Evolutionary conservation across 257 asterid species (phyloP), one percentile per base, ranked within the genome.

Genomic region (Hygrophila difformis): DNA sequence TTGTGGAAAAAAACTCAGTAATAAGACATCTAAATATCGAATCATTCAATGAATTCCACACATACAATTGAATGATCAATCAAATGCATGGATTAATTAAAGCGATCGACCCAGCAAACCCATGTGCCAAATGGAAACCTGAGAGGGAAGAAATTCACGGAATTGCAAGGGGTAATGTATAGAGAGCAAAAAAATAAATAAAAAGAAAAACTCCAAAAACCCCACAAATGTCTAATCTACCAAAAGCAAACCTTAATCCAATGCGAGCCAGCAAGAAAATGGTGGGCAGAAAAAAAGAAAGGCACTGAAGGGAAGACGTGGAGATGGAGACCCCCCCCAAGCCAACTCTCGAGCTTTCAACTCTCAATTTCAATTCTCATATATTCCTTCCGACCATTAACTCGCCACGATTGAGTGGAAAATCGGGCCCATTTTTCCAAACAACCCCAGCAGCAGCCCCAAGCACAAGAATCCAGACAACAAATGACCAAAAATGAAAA

Each of bases 231-330:
- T 66, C 67, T 56, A 59, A 47, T 54, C 58, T 44, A 24, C 68
- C 53, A 55, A 59, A 72, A n/a, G n/a, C n/a, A n/a, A n/a, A n/a
- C n/a, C n/a, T n/a, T n/a, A n/a, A n/a, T n/a, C n/a, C n/a, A 69
- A 66, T 67, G 86, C 72, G 60, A 57, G 75, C 72, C 79, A 74
- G 77, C 76, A 41, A 51, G 77, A 65, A 51, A 73, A 59, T 55
- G 70, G 73, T 43, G 54, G 65, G 59, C 58, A 42, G n/a, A n/a
- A n/a, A n/a, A n/a, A n/a, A n/a, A n/a, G n/a, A n/a, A n/a, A n/a
- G n/a, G n/a, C n/a, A n/a, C n/a, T n/a, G n/a, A n/a, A n/a, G n/a
- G n/a, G n/a, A n/a, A n/a, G n/a, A n/a, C n/a, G n/a, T n/a, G n/a
- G n/a, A n/a, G n/a, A n/a, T n/a, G n/a, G n/a, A n/a, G 51, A 63